A percentile compares a stretch with the other conserved stretches of the same genome.
Conservation (phyloP, 2,329 filamentous ascomycete genomes). For the Leptodontidium sp. region DNA sequence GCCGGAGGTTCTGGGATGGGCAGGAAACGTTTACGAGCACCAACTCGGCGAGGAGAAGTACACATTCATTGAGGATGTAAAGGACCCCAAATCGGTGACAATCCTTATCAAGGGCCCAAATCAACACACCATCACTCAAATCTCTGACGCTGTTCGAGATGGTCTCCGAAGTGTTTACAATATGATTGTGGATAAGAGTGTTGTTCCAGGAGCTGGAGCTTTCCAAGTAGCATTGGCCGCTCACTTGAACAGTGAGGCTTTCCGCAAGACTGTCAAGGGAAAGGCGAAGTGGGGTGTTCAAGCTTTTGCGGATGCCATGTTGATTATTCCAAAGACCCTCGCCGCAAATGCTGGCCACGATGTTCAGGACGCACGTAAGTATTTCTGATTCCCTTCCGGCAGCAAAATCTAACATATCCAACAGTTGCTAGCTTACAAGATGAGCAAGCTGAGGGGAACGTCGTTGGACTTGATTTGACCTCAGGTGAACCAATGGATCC, state of each 20-base stretch:
- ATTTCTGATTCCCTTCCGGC: slow-evolving; percentile 30
- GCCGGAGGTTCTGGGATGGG: slow-evolving; percentile 91
- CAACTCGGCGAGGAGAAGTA: slow-evolving; percentile 98
- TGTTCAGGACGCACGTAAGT: slow-evolving; percentile 91
- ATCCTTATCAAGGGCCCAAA: slow-evolving; percentile 98
- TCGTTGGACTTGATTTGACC: slow-evolving; percentile 85
- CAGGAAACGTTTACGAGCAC: slow-evolving; percentile 95
- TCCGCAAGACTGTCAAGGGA: slow-evolving; percentile 91
- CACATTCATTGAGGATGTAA: slow-evolving; percentile 98
- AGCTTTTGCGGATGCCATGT: slow-evolving; percentile 92
- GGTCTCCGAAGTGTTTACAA: slow-evolving; percentile 97
- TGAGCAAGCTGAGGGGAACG: slow-evolving; percentile 82
- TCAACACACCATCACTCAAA: slow-evolving; percentile 93
- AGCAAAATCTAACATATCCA: slow-evolving; percentile 35
- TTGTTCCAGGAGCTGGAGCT: slow-evolving; percentile 92
- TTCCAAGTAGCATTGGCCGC: slow-evolving; percentile 94
- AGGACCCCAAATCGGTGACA: slow-evolving; percentile 97
- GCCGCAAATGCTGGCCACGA: slow-evolving; percentile 96
- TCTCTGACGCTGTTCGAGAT: slow-evolving; percentile 95
- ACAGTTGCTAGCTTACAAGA: slow-evolving; percentile 87
- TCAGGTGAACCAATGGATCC: slow-evolving; percentile 96
- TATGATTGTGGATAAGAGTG: slow-evolving; percentile 97
- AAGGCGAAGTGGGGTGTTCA: slow-evolving; percentile 97
- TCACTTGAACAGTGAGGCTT: slow-evolving; percentile 86
- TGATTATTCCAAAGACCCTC: slow-evolving; percentile 96